phyloP scores from a whole-genome alignment of 177 flowering plant species.

The Tripterygium wilfordii region DNA sequence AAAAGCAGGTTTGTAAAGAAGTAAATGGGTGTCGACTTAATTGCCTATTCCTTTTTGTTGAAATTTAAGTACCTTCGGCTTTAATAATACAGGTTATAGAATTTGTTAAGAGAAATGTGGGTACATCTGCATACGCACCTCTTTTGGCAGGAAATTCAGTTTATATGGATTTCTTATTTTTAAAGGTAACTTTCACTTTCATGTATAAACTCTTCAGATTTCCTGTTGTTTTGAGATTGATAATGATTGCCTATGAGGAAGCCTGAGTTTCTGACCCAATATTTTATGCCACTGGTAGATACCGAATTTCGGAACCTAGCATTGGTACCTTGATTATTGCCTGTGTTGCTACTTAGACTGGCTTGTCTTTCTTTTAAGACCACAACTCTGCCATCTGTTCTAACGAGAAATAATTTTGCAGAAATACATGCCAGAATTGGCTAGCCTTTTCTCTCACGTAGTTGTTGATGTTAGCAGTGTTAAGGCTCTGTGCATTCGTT shows the following conservation, averaged over 20 bases:
- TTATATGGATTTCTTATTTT: constrained; percentile 63
- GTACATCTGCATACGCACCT: constrained; percentile 38
- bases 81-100: constrained; percentile 57
- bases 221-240: too few species aligned
- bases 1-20: constrained; percentile 54
- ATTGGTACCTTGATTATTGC: too few species aligned
- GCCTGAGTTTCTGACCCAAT: too few species aligned
- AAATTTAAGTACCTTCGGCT: too few species aligned
- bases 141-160: constrained; percentile 93
- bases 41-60: too few species aligned
- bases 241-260: too few species aligned
- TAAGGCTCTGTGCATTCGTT: constrained; percentile 82
- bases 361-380: too few species aligned
- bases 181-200: constrained; percentile 48
- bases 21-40: too few species aligned
- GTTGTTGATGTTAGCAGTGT: constrained; percentile 95
- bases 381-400: too few species aligned
- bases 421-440: constrained; percentile 98
- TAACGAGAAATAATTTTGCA: constrained; percentile 41
- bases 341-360: too few species aligned
- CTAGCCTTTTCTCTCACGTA: constrained; percentile 74
- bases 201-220: not conserved
- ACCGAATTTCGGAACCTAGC: too few species aligned
- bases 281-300: too few species aligned
- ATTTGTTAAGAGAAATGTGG: constrained; percentile 69